phyloP scores from a whole-genome alignment of 2,329 filamentous ascomycete species.

The Calonectria hawksworthii region DNA sequence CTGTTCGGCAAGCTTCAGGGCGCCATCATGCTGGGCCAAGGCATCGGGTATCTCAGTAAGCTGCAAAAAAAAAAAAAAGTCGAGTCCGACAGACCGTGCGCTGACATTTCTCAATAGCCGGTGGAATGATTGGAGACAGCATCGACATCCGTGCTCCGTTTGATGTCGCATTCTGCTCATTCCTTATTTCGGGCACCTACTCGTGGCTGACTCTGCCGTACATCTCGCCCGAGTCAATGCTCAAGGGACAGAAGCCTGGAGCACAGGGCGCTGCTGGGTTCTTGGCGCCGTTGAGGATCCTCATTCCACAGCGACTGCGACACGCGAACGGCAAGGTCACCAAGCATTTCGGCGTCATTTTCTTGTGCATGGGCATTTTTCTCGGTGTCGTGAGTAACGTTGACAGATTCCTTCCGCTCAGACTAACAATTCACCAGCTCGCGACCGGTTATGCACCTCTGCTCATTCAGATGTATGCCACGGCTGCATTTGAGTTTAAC shows the following conservation, averaged over 20 bases:
- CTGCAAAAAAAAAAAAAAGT: background rate
- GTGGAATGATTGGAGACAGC: slow-evolving; percentile 74
- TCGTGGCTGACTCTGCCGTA: slow-evolving; percentile 60
- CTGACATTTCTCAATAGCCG: slow-evolving; percentile 54
- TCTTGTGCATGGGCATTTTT: slow-evolving; percentile 76
- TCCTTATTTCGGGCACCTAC: slow-evolving; percentile 60
- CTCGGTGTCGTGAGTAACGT: slow-evolving; percentile 68
- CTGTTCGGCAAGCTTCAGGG: slow-evolving; percentile 77
- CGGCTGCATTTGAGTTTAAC: slow-evolving; percentile 66
- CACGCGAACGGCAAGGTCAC: slow-evolving; percentile 63
- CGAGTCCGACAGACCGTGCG: too few relatives aligned
- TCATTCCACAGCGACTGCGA: slow-evolving; percentile 69
- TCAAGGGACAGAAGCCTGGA: slow-evolving; percentile 47
- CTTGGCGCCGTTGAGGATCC: slow-evolving; percentile 74
- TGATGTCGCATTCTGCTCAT: slow-evolving; percentile 72
- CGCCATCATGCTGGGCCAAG: slow-evolving; percentile 75
- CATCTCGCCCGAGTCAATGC: slow-evolving; percentile 61
- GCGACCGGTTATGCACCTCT: slow-evolving; percentile 78
- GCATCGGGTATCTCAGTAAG: slow-evolving; percentile 71
- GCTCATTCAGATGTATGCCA: slow-evolving; percentile 72
- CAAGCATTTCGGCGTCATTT: slow-evolving; percentile 73
- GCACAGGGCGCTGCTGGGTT: slow-evolving; percentile 63
- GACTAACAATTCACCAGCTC: slow-evolving; percentile 54
- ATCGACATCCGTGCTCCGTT: slow-evolving; percentile 77
- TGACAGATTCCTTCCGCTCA: background rate